Evolutionary conservation across 2,329 filamentous ascomycete species (phyloP).

Genomic region (Aspergillus texensis): DNA sequence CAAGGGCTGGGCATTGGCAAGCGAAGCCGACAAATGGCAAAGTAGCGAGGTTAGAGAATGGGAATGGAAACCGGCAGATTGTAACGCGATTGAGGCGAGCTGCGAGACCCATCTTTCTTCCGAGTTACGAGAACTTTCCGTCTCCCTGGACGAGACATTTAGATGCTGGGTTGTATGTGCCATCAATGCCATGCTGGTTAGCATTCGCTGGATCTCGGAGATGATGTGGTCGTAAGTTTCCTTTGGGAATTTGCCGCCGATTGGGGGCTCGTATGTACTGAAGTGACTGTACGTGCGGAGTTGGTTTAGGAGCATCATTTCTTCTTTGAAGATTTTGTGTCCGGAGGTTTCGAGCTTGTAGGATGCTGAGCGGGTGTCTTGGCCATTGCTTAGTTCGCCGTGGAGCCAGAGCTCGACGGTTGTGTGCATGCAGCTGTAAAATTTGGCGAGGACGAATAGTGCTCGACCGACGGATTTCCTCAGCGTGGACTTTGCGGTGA

Average conservation of each 20-base stretch:
- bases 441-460: slow-evolving; percentile 72
- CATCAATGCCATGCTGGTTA: slow-evolving; percentile 68
- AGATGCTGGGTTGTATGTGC: slow-evolving; percentile 63
- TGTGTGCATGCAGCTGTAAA: slow-evolving; percentile 70
- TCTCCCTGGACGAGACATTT: slow-evolving; percentile 21
- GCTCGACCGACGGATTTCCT: slow-evolving; percentile 67
- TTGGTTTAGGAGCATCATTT: slow-evolving; percentile 63
- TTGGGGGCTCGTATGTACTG: slow-evolving; percentile 67
- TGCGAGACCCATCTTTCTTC: slow-evolving; percentile 60
- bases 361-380: slow-evolving; percentile 22
- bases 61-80: slow-evolving; percentile 61
- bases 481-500: slow-evolving; percentile 70
- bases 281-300: slow-evolving; percentile 65
- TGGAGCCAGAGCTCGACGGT: slow-evolving; percentile 64
- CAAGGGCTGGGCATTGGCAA: slow-evolving; percentile 65
- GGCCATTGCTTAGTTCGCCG: slow-evolving; percentile 51
- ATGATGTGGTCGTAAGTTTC: slow-evolving; percentile 66
- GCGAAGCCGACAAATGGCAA: slow-evolving; percentile 66
- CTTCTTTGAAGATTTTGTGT: slow-evolving; percentile 65
- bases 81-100: slow-evolving; percentile 57
- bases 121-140: slow-evolving; percentile 18
- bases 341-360: slow-evolving; percentile 55
- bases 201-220: slow-evolving; percentile 50
- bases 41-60: slow-evolving; percentile 55
- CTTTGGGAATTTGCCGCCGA: slow-evolving; percentile 73